Percentiles rank a stretch among this genome's conserved stretches.
Evolutionary conservation across 257 asterid genomes (phyloP).

Genomic region (Solanum dulcamara): DNA sequence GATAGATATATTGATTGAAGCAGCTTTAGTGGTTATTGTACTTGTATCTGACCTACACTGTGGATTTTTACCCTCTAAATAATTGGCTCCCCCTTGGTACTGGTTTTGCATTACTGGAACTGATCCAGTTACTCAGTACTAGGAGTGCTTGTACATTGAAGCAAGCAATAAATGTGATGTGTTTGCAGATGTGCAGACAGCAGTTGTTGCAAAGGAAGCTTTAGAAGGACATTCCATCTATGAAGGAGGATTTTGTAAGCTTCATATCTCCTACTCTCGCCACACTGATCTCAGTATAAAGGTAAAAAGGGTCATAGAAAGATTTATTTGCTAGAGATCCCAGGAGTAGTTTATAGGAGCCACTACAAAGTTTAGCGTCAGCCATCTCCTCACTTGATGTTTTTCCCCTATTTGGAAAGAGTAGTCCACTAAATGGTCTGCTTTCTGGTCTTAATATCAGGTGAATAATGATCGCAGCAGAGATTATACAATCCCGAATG

Average conservation of each 20-base stretch:
- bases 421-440: neutral
- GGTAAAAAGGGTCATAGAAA: conserved; percentile 21
- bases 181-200: conserved; percentile 83
- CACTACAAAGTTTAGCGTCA: neutral
- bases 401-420: neutral
- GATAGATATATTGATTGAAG: neutral
- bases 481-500: conserved; percentile 67
- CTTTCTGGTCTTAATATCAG: conserved; percentile 24
- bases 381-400: neutral
- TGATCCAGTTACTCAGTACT: neutral
- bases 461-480: conserved; percentile 86
- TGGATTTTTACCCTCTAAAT: neutral
- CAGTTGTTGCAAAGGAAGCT: conserved; percentile 92
- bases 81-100: neutral
- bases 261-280: conserved; percentile 88
- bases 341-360: neutral
- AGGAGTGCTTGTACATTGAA: neutral
- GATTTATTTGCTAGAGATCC: neutral
- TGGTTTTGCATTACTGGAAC: neutral
- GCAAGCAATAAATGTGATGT: neutral
- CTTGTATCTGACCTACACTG: neutral
- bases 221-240: conserved; percentile 97
- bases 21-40: neutral
- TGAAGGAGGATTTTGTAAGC: conserved; percentile 98
- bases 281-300: conserved; percentile 97